These are phyloP conservation scores for Withania somnifera DNA, from an alignment of 305 asterid species.

Conservation along the genomic window DNA sequence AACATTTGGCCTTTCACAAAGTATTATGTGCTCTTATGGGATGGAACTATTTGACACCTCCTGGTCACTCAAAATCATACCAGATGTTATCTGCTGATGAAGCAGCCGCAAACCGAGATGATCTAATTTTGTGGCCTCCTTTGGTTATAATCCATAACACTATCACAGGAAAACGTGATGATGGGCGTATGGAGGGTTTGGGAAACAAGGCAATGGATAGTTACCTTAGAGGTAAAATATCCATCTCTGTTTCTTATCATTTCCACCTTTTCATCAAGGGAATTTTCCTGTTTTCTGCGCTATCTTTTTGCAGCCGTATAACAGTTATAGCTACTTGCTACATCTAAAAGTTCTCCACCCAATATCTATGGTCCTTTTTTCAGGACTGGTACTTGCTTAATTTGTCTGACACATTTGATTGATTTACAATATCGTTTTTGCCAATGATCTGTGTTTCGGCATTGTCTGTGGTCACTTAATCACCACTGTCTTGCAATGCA, in stretches of 20 bases:
- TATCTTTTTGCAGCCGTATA: neutral
- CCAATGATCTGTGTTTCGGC: neutral
- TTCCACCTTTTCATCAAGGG: conserved; percentile 15
- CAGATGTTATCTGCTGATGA: conserved; percentile 60
- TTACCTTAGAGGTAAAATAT: conserved; percentile 74
- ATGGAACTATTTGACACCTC: conserved; percentile 72
- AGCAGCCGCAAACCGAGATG: conserved; percentile 66
- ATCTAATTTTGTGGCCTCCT: conserved; percentile 96
- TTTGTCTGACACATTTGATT: neutral
- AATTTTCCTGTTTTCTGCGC: conserved; percentile 4
- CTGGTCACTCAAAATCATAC: conserved; percentile 80
- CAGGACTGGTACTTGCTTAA: neutral
- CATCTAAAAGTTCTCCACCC: neutral
- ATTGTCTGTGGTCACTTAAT: neutral
- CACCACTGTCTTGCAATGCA: neutral
- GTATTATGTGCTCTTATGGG: conserved; percentile 91
- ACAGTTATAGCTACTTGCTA: neutral
- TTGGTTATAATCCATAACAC: conserved; percentile 83
- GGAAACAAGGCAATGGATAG: conserved; percentile 96
- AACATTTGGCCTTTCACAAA: conserved; percentile 91
- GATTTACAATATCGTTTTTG: neutral
- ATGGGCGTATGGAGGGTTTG: conserved; percentile 90
- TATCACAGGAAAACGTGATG: conserved; percentile 72
- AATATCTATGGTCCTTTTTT: neutral
- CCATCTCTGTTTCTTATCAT: conserved; percentile 24